Evolutionary conservation across 495 filamentous ascomycete genomes (phyloP), one percentile per base, ranked within the genome.

Genomic region (Neurospora sp.): DNA sequence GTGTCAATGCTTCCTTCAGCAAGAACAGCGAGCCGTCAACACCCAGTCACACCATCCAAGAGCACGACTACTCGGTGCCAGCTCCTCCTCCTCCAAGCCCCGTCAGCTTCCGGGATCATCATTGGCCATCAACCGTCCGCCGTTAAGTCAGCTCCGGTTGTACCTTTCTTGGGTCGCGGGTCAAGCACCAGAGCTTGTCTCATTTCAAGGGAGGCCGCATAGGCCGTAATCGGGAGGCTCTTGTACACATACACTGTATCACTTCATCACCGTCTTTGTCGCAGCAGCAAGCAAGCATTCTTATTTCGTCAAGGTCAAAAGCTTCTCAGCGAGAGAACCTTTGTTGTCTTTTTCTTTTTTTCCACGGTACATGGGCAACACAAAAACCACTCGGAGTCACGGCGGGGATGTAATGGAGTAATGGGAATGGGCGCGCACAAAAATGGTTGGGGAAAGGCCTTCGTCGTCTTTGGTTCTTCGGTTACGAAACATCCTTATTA

Each of bases 51-150:
- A 74, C 79, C 70, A 85, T 85, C 76, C 81, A 81, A 73, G 83
- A 86, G 77, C 75, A 81, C 61, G 84, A 86, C 77, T 86, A 84
- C 80, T 79, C 82, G 40, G 84, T 86, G 27, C 84, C 84, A 48
- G 84, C 84, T 14, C 83, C 84, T 1, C 84, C 84, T 22, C 84
- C 84, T 38, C 84, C 84, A 8, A 84, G 82, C 73, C 84, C 84
- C 37, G 82, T 86, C 71, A 81, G 82, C 78, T 86, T 83, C 75
- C 79, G 81, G 40, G 82, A 84, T 73, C 81, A 84, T 74, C 53
- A 65, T 17, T 86, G 84, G 84, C 81, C 79, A 59, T 70, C 75
- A 37, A 70, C 75, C 40, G 71, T 78, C 39, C 78, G 78, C 45
- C 77, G 76, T 65, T 80, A 68, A 76, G 75, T 69, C 27, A 39